Base-by-base conservation (phyloP, 2,329 filamentous ascomycete species). In the Pseudogymnoascus sp. region DNA sequence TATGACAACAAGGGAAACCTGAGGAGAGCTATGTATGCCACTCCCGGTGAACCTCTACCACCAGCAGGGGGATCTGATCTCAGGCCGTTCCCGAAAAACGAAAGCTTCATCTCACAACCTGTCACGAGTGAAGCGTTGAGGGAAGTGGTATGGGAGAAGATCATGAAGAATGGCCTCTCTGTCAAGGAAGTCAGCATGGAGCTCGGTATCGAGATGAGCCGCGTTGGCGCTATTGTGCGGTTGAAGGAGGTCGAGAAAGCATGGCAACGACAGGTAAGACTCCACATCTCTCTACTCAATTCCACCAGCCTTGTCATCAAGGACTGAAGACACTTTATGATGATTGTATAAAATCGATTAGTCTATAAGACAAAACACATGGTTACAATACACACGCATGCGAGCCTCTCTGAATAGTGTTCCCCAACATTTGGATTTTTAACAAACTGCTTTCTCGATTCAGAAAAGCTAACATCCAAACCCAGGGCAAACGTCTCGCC, bases 311-410 rank as follows among this genome's bases (percentile, higher is more conserved):
- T 70, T 69, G 38, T 26, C 35, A 40, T 12, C 38, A 40, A 38
- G 59, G 35, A 56, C 28, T 56, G 50, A 56, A 56, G 50, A 56
- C 50, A 56, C 50, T 56, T 37, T 70, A 74, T 89, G 87, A 89
- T 89, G 87, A 90, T 83, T 81, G 78, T 85, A 83, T 75, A 79
- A 87, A 86, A 80, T 85, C 93, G 93, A 97, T 98, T 96, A 97
- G 93, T 98, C 93, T 96, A 96, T 83, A 97, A 96, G 93, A 98
- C 93, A 87, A 77, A 80, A 75, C 33, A 86, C 82, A 87, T 95
- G 91, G 90, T 97, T 93, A 93, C 81, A 89, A 83, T 84, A 80
- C 80, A 79, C 84, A 84, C 82, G 83, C 85, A 87, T 88, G 82
- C 84, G 82, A 85, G 82, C 84, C 84, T 88, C 85, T 88, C 88